Base-by-base conservation (phyloP, 2,329 filamentous ascomycete genomes). In the Scortechinia acanthostroma region DNA sequence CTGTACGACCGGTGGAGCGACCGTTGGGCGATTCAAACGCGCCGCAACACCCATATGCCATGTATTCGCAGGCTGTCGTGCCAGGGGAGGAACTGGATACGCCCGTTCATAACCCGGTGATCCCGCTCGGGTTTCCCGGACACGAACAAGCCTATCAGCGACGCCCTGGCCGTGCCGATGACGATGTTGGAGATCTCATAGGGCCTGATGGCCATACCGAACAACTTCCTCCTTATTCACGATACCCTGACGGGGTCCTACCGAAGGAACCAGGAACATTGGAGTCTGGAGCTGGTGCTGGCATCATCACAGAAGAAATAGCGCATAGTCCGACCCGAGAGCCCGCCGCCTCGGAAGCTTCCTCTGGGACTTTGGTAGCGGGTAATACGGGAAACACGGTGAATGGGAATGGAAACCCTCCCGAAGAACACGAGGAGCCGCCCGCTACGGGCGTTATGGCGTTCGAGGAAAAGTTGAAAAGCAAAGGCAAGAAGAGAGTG, bases 171-270 rank as follows among this genome's bases (percentile, higher is more conserved):
- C 35, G 35, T 40, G 10, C 10, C 14, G 17, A 13, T 19, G 35
- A 40, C 17, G 35, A 40, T 17, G 35, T 40, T 6, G 35, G 35
- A 40, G 35, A 40, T 40, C 10, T 40, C 17, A 40, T 40, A 15
- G 35, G 35, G 13, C 35, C 35, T 17, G 35, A 40, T 40, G 35
- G 35, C 6, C 35, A 40, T 40, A 40, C 35, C 6, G 35, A 40
- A 19, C 35, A 10, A 40, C 17, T 40, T 10, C 35, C 35, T 40
- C 35, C 35, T 40, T 40, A 40, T 19, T 40, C 35, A 6, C 35
- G 35, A 6, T 40, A 40, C 17, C 35, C 35, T 6, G 17, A 10
- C 6, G 17, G 17, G 6, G 35, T 19, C 6, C 13, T 19, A 15
- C 35, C 35, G 17, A 40, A 40, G 35, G 25, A 30, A n/a, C 35